A percentile compares a stretch with the other conserved stretches of the same genome.
These are phyloP conservation scores for Fusarium torulosum DNA, from an alignment of 2,329 filamentous ascomycete species.

Conservation along the genomic window DNA sequence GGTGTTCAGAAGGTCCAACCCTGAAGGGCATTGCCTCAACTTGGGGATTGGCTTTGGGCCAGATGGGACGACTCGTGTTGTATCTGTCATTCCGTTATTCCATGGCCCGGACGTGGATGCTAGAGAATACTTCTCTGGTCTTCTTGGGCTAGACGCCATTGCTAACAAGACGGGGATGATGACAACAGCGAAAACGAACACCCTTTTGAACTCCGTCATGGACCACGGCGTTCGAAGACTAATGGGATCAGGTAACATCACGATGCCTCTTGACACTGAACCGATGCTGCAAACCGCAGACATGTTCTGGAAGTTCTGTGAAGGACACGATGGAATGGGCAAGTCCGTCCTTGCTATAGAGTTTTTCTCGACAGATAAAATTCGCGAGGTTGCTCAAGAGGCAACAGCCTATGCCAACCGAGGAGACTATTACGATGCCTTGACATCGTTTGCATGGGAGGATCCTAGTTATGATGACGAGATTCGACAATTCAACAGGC, in stretches of 20 bases:
- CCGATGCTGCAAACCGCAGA: slow-evolving; percentile 47
- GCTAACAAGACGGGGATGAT: slow-evolving; percentile 34
- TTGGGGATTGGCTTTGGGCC: slow-evolving; percentile 42
- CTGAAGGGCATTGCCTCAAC: slow-evolving; percentile 43
- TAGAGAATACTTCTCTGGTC: slow-evolving; percentile 37
- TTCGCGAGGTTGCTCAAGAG: slow-evolving; percentile 51
- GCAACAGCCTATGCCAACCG: slow-evolving; percentile 61
- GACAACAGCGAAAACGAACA: slow-evolving; percentile 41
- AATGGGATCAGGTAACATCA: slow-evolving; percentile 45
- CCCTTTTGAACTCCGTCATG: slow-evolving; percentile 44
- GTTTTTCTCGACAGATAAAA: slow-evolving; percentile 56
- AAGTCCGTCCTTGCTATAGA: slow-evolving; percentile 54
- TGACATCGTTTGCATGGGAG: slow-evolving; percentile 57
- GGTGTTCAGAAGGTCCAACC: slow-evolving; percentile 32
- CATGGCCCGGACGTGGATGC: slow-evolving; percentile 37
- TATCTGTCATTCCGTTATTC: slow-evolving; percentile 43
- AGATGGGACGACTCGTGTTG: slow-evolving; percentile 25
- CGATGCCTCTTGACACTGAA: slow-evolving; percentile 54
- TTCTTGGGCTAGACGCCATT: slow-evolving; percentile 28
- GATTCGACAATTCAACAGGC: slow-evolving; percentile 56
- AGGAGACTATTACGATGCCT: slow-evolving; percentile 59
- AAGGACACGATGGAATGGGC: slow-evolving; percentile 38
- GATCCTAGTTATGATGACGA: slow-evolving; percentile 53
- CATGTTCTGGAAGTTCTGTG: slow-evolving; percentile 47
- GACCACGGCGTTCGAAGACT: slow-evolving; percentile 45